These are phyloP conservation scores for Tolypocladium pustulatum DNA, from an alignment of 2,329 filamentous ascomycete genomes.

Conservation along the genomic window DNA sequence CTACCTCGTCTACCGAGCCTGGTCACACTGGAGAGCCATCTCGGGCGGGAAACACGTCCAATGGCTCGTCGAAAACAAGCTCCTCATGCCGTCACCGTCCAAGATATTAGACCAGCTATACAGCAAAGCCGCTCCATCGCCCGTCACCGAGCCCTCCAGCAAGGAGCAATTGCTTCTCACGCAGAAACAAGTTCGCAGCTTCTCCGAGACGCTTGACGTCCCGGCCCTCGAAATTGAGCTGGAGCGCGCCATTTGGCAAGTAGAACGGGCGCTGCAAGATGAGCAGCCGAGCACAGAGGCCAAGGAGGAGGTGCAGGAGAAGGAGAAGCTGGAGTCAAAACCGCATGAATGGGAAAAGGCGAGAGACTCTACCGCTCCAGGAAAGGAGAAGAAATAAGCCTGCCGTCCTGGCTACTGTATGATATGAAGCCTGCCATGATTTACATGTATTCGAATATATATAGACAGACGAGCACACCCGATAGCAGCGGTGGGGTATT, in stretches of 20 bases:
- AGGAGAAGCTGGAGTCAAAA: background rate
- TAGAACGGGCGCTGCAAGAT: conserved; percentile 40
- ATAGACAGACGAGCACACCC: background rate
- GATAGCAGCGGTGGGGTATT: background rate
- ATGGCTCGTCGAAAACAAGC: conserved; percentile 65
- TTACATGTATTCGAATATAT: background rate
- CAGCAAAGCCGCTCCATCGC: conserved; percentile 18
- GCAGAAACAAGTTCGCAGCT: conserved; percentile 41
- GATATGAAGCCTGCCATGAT: background rate
- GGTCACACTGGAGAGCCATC: conserved; percentile 83
- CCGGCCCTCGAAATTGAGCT: conserved; percentile 64
- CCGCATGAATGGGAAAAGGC: background rate
- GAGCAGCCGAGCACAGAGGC: conserved; percentile 16
- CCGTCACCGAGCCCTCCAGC: conserved; percentile 9
- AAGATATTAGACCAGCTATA: conserved; percentile 67
- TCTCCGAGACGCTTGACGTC: conserved; percentile 53
- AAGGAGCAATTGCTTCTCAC: conserved; percentile 32
- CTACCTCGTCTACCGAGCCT: conserved; percentile 83
- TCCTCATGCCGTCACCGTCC: conserved; percentile 57
- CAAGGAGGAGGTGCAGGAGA: background rate
- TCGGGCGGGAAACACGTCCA: conserved; percentile 76
- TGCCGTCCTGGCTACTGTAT: background rate
- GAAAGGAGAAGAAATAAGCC: conserved; percentile 6
- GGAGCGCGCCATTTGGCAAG: conserved; percentile 67
- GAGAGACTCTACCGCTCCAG: background rate